Conservation (phyloP, 306 rosid genomes). For the Dryas drummondii region DNA sequence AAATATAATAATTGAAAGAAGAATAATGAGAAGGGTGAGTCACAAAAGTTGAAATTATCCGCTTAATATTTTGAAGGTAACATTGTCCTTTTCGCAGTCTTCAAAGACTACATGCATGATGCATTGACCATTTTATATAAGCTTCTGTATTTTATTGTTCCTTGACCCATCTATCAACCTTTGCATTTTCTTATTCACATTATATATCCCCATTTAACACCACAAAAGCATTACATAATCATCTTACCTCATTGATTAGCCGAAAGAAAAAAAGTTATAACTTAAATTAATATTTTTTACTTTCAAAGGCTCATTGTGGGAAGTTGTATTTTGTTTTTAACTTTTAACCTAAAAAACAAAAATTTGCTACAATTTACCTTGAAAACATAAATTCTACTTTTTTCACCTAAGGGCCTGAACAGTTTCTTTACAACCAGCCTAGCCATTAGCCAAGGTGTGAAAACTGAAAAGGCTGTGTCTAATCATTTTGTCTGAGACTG, state of each 20-base stretch:
- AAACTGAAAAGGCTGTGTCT: slow-evolving; percentile 24
- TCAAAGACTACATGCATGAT: slow-evolving; percentile 17
- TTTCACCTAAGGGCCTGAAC: neutral
- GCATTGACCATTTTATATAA: slow-evolving; percentile 20
- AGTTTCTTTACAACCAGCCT: neutral
- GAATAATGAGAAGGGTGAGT: slow-evolving; percentile 9
- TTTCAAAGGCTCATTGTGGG: too few relatives aligned
- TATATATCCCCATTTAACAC: neutral
- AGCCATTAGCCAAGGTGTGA: slow-evolving; percentile 11
- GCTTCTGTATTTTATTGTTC: slow-evolving; percentile 11
- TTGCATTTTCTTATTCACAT: slow-evolving; percentile 10
- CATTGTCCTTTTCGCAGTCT: slow-evolving; percentile 34
- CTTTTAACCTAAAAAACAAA: too few relatives aligned
- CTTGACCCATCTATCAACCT: slow-evolving; percentile 12
- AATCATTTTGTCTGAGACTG: slow-evolving; percentile 31
- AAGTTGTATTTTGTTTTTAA: too few relatives aligned
- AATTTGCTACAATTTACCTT: neutral
- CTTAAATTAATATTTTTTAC: neutral
- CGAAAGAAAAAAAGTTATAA: slow-evolving; percentile 9
- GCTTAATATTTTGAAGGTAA: neutral
- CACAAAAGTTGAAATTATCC: slow-evolving; percentile 10
- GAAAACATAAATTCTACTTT: slow-evolving; percentile 18
- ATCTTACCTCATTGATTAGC: slow-evolving; percentile 11
- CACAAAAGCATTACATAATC: slow-evolving; percentile 8
- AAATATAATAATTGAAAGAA: slow-evolving; percentile 1